Evolutionary conservation across 2,329 filamentous ascomycete genomes (phyloP).

Genomic region (Aspergillus costaricaensis): DNA sequence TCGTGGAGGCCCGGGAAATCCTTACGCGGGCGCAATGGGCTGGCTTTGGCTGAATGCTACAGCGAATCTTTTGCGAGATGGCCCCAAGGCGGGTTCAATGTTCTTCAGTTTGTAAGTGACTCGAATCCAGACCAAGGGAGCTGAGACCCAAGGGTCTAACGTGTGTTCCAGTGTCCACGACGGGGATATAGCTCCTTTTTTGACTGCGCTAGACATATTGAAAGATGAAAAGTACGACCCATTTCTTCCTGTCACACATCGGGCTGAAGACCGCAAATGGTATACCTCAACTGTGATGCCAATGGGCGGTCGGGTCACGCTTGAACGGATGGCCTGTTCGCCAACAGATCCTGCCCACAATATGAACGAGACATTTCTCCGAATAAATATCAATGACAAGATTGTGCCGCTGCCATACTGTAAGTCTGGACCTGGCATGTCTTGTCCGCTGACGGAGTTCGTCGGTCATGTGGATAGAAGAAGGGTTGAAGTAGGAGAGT

Average conservation of each 20-base stretch:
- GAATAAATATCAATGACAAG: conserved; percentile 61
- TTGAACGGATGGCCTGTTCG: conserved; percentile 55
- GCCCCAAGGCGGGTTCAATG: conserved; percentile 48
- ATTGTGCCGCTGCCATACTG: conserved; percentile 54
- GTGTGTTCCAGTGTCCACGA: conserved; percentile 52
- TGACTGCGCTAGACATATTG: conserved; percentile 56
- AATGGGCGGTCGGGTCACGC: conserved; percentile 58
- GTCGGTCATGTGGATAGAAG: conserved; percentile 41
- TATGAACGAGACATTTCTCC: conserved; percentile 42
- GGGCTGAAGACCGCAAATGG: conserved; percentile 52
- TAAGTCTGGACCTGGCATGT: conserved; percentile 48
- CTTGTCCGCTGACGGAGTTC: conserved; percentile 52
- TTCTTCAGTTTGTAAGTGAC: conserved; percentile 59
- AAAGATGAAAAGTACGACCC: conserved; percentile 39
- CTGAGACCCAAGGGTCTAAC: neutral
- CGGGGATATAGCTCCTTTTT: conserved; percentile 59
- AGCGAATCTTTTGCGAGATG: conserved; percentile 49
- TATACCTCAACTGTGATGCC: conserved; percentile 58
- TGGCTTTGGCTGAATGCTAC: conserved; percentile 62
- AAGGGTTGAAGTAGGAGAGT: conserved; percentile 49
- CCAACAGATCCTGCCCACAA: conserved; percentile 15
- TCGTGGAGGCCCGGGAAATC: conserved; percentile 59
- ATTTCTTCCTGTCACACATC: conserved; percentile 50
- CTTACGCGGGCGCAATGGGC: conserved; percentile 56
- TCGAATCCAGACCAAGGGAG: neutral